Conservation (phyloP, 306 rosid genomes). For the Carpinus viminea region DNA sequence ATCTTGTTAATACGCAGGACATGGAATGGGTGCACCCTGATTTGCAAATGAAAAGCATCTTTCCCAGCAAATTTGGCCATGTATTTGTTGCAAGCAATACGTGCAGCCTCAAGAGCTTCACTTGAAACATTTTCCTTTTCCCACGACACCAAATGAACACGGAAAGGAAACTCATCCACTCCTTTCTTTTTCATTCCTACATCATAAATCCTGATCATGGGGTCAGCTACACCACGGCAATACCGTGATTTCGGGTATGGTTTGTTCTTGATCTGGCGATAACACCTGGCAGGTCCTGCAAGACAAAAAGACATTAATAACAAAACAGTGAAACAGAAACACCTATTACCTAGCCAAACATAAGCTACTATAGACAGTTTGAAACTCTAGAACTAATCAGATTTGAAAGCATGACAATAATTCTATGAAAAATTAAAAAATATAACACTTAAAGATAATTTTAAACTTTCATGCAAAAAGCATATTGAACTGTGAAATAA, state of each 20-base stretch:
- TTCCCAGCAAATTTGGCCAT: conserved; percentile 86
- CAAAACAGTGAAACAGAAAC: not conserved
- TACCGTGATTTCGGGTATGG: conserved; percentile 85
- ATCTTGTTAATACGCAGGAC: conserved; percentile 87
- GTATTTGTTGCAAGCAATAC: conserved; percentile 86
- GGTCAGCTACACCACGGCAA: conserved; percentile 92
- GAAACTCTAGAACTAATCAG: not conserved
- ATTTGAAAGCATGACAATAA: not conserved
- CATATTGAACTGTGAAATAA: too few species aligned
- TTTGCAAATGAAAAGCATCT: conserved; percentile 82
- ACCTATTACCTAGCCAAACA: too few species aligned
- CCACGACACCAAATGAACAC: conserved; percentile 87
- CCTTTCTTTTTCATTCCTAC: conserved; percentile 95
- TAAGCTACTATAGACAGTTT: not conserved
- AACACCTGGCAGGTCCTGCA: conserved; percentile 86
- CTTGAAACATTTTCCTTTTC: conserved; percentile 88
- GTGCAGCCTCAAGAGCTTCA: conserved; percentile 85
- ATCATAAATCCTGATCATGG: conserved; percentile 89
- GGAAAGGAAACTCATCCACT: conserved; percentile 89
- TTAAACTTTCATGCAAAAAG: too few species aligned
- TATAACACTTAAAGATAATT: too few species aligned
- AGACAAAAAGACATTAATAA: not conserved
- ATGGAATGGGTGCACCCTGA: conserved; percentile 91
- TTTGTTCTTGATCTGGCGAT: conserved; percentile 79
- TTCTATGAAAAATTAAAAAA: not conserved